Percentiles rank a stretch among this genome's conserved stretches.
phyloP scores from a whole-genome alignment of 1,284 basidiomycete species.

The Rhodotorula mucilaginosa region DNA sequence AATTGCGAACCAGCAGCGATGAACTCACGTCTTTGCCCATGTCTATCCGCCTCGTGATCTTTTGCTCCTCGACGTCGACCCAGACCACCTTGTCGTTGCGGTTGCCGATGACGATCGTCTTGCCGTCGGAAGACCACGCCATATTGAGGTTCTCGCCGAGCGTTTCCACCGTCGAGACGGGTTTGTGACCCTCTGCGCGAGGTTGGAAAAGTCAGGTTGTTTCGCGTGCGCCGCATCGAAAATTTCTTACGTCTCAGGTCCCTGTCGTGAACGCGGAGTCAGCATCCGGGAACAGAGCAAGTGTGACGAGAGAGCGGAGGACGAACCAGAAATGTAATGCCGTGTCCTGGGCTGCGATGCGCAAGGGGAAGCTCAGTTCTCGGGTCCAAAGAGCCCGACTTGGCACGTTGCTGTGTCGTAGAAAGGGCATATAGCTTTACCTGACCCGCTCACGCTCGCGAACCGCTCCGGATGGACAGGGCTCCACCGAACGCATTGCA shows the following conservation, averaged over 20 bases:
- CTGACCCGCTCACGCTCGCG: conserved; percentile 30
- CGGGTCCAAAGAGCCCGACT: no score
- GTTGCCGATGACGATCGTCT: conserved; percentile 31
- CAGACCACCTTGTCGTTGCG: conserved; percentile 23
- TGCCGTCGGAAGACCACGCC: conserved; percentile 39
- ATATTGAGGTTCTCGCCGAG: conserved; percentile 37
- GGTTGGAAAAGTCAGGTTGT: background rate
- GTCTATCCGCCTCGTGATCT: conserved; percentile 9
- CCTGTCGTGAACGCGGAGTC: conserved; percentile 3
- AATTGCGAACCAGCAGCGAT: no score
- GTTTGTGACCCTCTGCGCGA: conserved; percentile 32
- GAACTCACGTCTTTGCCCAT: conserved; percentile 23
- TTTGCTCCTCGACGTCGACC: conserved; percentile 32
- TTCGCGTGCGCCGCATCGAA: no score
- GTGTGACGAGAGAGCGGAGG: no score
- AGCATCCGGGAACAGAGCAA: background rate
- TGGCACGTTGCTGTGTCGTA: background rate
- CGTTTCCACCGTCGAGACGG: conserved; percentile 29
- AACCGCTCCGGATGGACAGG: conserved; percentile 36
- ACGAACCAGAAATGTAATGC: conserved; percentile 37
- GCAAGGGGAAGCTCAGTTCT: background rate
- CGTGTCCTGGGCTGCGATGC: conserved; percentile 22
- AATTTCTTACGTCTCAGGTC: conserved; percentile 37
- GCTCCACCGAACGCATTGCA: conserved; percentile 34
- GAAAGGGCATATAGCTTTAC: background rate